Conservation (phyloP, 371 early-diverging fungal species). For the Apophysomyces trapeziformis region DNA sequence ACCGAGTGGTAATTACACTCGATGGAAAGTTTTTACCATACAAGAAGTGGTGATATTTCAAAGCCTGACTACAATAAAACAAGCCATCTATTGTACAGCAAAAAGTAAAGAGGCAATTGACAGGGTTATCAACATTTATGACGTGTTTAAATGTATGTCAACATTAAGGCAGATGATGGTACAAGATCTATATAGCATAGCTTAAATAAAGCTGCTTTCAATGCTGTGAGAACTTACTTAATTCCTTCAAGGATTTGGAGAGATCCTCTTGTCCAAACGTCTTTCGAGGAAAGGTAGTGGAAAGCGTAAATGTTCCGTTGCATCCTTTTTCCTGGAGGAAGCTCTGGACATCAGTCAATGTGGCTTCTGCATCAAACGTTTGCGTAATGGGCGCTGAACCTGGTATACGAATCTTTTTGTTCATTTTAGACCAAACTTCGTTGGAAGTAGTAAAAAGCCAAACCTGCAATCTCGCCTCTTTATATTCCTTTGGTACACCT, state of each 20-base stretch:
- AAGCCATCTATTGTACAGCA: neutral
- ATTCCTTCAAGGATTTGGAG: conserved; percentile 52
- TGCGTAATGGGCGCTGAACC: conserved; percentile 64
- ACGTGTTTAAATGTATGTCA: conserved; percentile 17
- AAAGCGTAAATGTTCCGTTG: conserved; percentile 63
- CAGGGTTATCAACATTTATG: neutral
- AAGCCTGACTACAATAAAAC: neutral
- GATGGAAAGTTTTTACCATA: conserved; percentile 65
- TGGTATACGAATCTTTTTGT: conserved; percentile 55
- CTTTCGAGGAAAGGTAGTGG: conserved; percentile 75
- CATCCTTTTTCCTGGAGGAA: conserved; percentile 66
- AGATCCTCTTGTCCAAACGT: conserved; percentile 42
- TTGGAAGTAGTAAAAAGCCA: conserved; percentile 23
- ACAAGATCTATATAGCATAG: conserved; percentile 32
- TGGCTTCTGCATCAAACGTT: conserved; percentile 73
- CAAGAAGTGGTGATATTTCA: conserved; percentile 28
- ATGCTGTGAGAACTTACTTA: conserved; percentile 38
- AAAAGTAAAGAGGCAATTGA: neutral
- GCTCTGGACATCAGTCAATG: conserved; percentile 66
- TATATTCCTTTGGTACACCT: conserved; percentile 61
- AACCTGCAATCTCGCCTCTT: conserved; percentile 73
- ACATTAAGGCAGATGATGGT: conserved; percentile 46
- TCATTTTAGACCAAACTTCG: neutral
- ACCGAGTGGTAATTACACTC: conserved; percentile 55
- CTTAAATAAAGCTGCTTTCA: neutral